These are phyloP conservation scores for Papiliotrema laurentii DNA, from an alignment of 1,284 basidiomycete genomes.

Conservation along the genomic window DNA sequence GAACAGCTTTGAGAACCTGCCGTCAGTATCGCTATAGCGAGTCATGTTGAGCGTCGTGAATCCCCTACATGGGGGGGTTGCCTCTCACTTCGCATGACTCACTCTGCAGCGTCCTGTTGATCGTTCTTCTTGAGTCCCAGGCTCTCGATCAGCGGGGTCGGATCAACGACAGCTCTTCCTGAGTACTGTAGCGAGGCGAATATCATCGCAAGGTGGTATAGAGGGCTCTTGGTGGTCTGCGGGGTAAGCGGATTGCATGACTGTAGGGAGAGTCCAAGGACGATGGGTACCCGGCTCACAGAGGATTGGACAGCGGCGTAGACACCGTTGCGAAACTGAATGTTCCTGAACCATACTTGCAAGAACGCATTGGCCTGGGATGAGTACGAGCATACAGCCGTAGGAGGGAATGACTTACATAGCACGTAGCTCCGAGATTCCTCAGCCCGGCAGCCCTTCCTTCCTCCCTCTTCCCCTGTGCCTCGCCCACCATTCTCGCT, in stretches of 20 bases:
- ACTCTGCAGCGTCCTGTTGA: slow-evolving; percentile 95
- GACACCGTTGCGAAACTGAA: slow-evolving; percentile 60
- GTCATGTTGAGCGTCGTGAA: too few species aligned
- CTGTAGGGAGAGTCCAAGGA: neutral
- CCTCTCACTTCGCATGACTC: slow-evolving; percentile 26
- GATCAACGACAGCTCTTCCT: slow-evolving; percentile 67
- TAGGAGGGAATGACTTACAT: slow-evolving; percentile 49
- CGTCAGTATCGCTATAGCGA: too few species aligned
- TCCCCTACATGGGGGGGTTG: slow-evolving; percentile 11
- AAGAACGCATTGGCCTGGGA: slow-evolving; percentile 73
- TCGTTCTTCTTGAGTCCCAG: slow-evolving; percentile 70
- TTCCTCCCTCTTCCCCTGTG: slow-evolving; percentile 50
- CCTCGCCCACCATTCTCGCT: slow-evolving; percentile 56
- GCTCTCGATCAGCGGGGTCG: slow-evolving; percentile 73
- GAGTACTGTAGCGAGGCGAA: slow-evolving; percentile 76
- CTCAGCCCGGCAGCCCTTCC: slow-evolving; percentile 73
- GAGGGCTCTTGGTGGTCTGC: slow-evolving; percentile 6
- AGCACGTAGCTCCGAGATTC: slow-evolving; percentile 91
- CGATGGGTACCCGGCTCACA: slow-evolving; percentile 43
- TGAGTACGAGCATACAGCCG: neutral
- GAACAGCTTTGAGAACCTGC: slow-evolving; percentile 90
- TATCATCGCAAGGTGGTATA: slow-evolving; percentile 51
- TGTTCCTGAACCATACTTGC: slow-evolving; percentile 69
- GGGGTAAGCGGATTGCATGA: neutral
- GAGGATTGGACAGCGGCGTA: slow-evolving; percentile 56